phyloP scores from a whole-genome alignment of 2,329 filamentous ascomycete species.

The Aureobasidium vineae region DNA sequence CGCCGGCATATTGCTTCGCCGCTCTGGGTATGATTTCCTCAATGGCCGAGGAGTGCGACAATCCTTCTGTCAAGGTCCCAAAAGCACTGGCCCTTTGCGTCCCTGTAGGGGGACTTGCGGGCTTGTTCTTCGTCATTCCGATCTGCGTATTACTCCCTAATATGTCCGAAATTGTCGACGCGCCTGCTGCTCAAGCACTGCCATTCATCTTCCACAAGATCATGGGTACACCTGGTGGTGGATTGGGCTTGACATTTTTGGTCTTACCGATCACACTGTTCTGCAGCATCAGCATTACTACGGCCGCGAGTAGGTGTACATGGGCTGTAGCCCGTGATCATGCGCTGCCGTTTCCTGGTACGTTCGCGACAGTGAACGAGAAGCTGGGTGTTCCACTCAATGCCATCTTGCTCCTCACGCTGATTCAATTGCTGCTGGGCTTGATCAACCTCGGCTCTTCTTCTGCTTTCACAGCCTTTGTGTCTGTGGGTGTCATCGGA shows the following conservation, averaged over 20 bases:
- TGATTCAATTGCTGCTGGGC: conserved; percentile 51
- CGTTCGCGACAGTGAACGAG: conserved; percentile 41
- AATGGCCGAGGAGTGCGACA: conserved; percentile 60
- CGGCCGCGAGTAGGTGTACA: conserved; percentile 48
- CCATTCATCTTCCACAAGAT: conserved; percentile 53
- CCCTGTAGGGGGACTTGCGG: conserved; percentile 54
- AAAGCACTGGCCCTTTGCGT: conserved; percentile 54
- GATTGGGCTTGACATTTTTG: conserved; percentile 51
- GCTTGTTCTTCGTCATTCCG: conserved; percentile 57
- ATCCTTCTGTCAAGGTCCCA: conserved; percentile 54
- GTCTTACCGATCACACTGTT: conserved; percentile 53
- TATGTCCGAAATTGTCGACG: conserved; percentile 46
- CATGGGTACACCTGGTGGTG: conserved; percentile 50
- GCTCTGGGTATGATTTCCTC: conserved; percentile 62
- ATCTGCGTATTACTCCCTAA: conserved; percentile 54
- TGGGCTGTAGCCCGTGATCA: conserved; percentile 50
- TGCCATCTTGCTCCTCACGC: conserved; percentile 45
- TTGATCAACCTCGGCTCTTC: conserved; percentile 52
- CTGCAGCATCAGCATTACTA: conserved; percentile 55
- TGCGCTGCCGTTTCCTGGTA: conserved; percentile 43
- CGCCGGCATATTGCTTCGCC: conserved; percentile 40
- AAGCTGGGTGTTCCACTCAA: conserved; percentile 44
- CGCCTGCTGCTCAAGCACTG: conserved; percentile 51
- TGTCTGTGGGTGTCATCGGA: conserved; percentile 57
- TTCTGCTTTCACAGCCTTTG: conserved; percentile 52